Evolutionary conservation across 2,329 filamentous ascomycete species (phyloP).

Genomic region (Ceratocystis cubensis): DNA sequence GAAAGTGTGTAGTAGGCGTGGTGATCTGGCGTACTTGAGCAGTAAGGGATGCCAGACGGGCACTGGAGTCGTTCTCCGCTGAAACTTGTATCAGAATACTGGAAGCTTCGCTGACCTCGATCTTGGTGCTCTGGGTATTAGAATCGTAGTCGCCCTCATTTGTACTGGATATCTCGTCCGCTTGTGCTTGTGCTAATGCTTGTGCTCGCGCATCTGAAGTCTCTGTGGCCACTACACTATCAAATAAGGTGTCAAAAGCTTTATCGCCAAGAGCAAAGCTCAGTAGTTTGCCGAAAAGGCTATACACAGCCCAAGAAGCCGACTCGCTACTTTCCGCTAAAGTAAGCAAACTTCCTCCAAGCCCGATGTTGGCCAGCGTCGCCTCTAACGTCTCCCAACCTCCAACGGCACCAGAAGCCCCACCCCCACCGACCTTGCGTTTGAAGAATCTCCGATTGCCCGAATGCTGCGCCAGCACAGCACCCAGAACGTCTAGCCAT

Average conservation of each 20-base stretch:
- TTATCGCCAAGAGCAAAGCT: slow-evolving; percentile 72
- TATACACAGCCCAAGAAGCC: slow-evolving; percentile 46
- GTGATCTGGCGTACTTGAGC: slow-evolving; percentile 36
- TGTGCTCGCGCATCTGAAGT: not conserved
- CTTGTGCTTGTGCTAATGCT: not conserved
- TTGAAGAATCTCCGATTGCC: slow-evolving; percentile 84
- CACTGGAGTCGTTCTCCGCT: not conserved
- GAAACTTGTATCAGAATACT: not conserved
- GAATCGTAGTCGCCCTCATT: not conserved
- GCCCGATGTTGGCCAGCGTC: slow-evolving; percentile 54
- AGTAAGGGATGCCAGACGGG: slow-evolving; percentile 11
- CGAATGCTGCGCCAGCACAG: slow-evolving; percentile 62
- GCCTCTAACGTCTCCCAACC: slow-evolving; percentile 70
- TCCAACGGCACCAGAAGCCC: slow-evolving; percentile 36
- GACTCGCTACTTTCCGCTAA: not conserved
- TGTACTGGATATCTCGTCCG: not conserved
- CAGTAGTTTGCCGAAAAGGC: slow-evolving; percentile 71
- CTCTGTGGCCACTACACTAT: slow-evolving; percentile 30
- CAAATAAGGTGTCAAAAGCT: slow-evolving; percentile 56
- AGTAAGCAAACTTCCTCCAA: slow-evolving; percentile 44
- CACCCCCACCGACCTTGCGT: slow-evolving; percentile 47
- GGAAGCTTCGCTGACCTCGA: not conserved
- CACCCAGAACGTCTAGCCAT: slow-evolving; percentile 61
- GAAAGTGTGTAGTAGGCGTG: slow-evolving; percentile 39
- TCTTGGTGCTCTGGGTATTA: not conserved